Base-by-base conservation (phyloP, 805 yeast genomes). In the Yamadazyma sp. region DNA sequence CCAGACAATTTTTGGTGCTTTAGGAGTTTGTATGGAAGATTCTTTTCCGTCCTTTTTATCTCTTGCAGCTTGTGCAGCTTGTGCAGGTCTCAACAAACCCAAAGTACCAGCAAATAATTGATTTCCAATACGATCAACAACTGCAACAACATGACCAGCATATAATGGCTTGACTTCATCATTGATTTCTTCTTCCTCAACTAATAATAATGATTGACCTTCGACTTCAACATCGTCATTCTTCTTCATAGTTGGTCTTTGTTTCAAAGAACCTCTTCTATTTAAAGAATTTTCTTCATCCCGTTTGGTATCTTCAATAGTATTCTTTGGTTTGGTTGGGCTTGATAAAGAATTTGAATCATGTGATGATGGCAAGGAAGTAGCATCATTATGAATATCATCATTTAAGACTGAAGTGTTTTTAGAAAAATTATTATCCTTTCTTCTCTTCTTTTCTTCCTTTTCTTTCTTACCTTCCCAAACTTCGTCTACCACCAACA, bases 171-270 rank as follows among this genome's bases (percentile, higher is more conserved):
- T 89, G 48, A 79, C 79, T 28, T 86, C 95, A 55, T 91, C 97
- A 52, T 82, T 85, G 48, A 91, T 85, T 59, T 89, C 96, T 55
- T 91, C 97, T 55, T 93, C 98, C 60, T 93, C 98, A 11, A 84
- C 93, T 35, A 93, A 68, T 30, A 93, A 66, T 44, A 93, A 70
- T 2, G 95, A 84, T 62, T 93, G 98, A 29, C 98, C 98, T 61
- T 93, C 98, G 27, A 93, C 98, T 63, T 93, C 98, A 16, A 93
- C 96, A 54, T 93, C 98, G 57, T 93, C 98, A 53, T 88, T 89
- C 63, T 93, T 93, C 73, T 93, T 93, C 73, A 89, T 94, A 11
- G 95, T 85, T 22, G 98, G 97, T 51, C 98, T 78, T 60, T 89
- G 96, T 48, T 87, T 86, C 47, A 93, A 71, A 1, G 96, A 87